Base-by-base conservation (phyloP, 306 rosid genomes). In the Hippophae tibetana region DNA sequence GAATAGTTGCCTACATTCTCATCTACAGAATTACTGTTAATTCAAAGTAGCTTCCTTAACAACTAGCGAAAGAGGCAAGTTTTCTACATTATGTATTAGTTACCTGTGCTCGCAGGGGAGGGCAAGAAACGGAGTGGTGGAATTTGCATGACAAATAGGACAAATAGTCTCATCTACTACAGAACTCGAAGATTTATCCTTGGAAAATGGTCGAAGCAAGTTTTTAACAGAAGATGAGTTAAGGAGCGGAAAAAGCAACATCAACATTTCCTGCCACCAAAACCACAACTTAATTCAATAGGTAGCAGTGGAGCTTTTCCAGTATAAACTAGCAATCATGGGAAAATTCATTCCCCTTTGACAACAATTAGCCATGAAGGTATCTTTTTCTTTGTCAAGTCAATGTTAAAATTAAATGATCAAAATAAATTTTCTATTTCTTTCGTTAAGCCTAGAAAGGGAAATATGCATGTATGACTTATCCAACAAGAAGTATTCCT, bases 41-140 rank as follows among this genome's bases (percentile, higher is more conserved):
- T 31, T 4, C 3, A 31, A 31, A 31, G 38, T 31, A 31, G 2
- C 38, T 31, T 31, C 38, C 38, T 31, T 31, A 4, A 31, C 3
- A 31, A 60, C 14, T 31, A 1, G 5, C 38, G 10, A 18, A 38
- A 25, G 56, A 44, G 26, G 47, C 47, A 48, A 47, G 46, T 31
- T 31, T 31, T 2, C 23, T 52, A 52, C 27, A 47, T 26, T 56
- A 54, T 26, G 58, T 62, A 13, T 46, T 47, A 59, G 48, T 64
- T 62, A 93, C 99, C 97, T 93, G 88, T 93, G 99, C 65, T 93
- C 85, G 62, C 99, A 93, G 23, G 99, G 99, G 48, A 93, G 71
- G 60, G 99, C 99, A 55, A 88, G 77, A 78, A 78, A 93, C 26
- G 99, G 90, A 72, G 89, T 75, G 58, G 83, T 86, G 57, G 97